Percentiles rank a stretch among this genome's conserved stretches.
phyloP scores from a whole-genome alignment of 345 rosid genomes.

The Orychophragmus violaceus region DNA sequence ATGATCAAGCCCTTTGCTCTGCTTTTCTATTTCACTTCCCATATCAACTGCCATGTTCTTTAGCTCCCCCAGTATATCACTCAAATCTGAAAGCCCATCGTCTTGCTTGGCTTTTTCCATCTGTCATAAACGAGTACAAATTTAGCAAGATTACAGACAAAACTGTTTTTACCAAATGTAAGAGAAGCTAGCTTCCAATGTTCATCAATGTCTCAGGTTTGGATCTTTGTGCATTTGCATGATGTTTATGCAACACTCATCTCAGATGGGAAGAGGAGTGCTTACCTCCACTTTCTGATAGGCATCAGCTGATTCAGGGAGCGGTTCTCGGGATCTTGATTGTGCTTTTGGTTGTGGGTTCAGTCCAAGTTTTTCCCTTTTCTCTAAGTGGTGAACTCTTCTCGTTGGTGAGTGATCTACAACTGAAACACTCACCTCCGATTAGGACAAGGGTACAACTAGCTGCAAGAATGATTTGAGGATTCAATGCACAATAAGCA shows the following conservation, averaged over 20 bases:
- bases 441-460: too few relatives aligned
- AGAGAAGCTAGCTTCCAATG: neutral
- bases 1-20: constrained; percentile 56
- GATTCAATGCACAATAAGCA: constrained; percentile 24
- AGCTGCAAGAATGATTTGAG: too few relatives aligned
- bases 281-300: constrained; percentile 78
- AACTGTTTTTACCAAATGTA: neutral
- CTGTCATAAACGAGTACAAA: constrained; percentile 33
- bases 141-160: neutral
- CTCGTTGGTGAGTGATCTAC: constrained; percentile 55
- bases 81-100: constrained; percentile 71
- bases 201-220: neutral
- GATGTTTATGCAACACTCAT: neutral
- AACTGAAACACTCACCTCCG: neutral
- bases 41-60: constrained; percentile 89
- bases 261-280: neutral
- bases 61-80: constrained; percentile 69
- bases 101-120: constrained; percentile 81
- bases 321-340: constrained; percentile 34
- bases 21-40: constrained; percentile 85
- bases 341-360: constrained; percentile 43
- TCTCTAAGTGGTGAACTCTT: constrained; percentile 61
- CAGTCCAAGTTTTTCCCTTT: constrained; percentile 80
- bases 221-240: neutral
- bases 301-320: constrained; percentile 56